phyloP scores from a whole-genome alignment of 2,329 filamentous ascomycete species.

The Pseudogymnoascus sp. region DNA sequence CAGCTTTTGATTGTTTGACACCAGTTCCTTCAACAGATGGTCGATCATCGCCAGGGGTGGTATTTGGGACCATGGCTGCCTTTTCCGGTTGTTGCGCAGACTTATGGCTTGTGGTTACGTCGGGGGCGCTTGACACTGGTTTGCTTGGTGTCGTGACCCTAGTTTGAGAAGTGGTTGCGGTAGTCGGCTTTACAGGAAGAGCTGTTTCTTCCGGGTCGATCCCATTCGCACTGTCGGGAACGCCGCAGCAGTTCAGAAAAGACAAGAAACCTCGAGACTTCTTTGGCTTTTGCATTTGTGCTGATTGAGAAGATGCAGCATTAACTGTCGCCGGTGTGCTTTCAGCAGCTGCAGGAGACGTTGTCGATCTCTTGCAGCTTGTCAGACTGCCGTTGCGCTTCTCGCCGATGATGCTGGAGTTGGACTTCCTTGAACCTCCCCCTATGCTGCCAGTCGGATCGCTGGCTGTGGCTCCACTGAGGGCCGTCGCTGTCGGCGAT shows the following conservation, averaged over 20 bases:
- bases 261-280: conserved; percentile 36
- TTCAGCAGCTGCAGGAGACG: conserved; percentile 32
- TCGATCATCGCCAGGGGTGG: conserved; percentile 13
- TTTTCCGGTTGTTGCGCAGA: conserved; percentile 22
- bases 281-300: conserved; percentile 28
- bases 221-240: conserved; percentile 31
- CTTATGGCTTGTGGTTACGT: neutral
- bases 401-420: conserved; percentile 52
- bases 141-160: conserved; percentile 24
- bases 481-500: conserved; percentile 48
- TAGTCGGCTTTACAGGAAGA: conserved; percentile 37
- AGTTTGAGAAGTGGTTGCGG: conserved; percentile 23
- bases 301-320: conserved; percentile 23
- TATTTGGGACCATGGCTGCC: conserved; percentile 18
- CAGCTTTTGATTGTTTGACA: conserved; percentile 5
- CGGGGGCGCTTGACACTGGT: conserved; percentile 18
- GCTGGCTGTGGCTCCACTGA: conserved; percentile 51
- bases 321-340: conserved; percentile 30
- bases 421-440: conserved; percentile 56
- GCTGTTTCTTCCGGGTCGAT: conserved; percentile 35
- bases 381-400: conserved; percentile 59
- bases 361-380: conserved; percentile 50
- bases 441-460: conserved; percentile 54
- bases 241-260: conserved; percentile 40
- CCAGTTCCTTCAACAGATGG: conserved; percentile 13